Conservation (phyloP, 1,284 basidiomycete species). For the Trametes hirsuta region DNA sequence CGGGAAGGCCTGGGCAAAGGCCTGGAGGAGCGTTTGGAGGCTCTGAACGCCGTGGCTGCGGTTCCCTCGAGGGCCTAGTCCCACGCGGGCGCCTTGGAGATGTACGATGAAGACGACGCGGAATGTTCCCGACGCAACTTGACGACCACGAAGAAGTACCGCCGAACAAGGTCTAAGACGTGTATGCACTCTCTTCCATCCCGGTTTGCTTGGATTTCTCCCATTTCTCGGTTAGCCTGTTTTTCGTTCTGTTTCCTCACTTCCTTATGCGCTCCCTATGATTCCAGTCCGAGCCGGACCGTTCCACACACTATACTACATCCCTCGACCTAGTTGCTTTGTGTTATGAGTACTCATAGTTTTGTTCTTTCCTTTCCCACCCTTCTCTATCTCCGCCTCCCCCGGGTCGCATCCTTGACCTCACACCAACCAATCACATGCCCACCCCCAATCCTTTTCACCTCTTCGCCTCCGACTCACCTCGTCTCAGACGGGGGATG, state of each 20-base stretch:
- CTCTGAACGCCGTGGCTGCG: constrained; percentile 43
- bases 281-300: constrained; percentile 13
- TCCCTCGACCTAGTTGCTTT: constrained; percentile 12
- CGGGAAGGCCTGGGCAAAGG: constrained; percentile 80
- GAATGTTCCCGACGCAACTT: neutral
- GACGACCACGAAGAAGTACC: constrained; percentile 9
- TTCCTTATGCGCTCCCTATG: neutral
- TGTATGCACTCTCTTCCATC: constrained; percentile 4
- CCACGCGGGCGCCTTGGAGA: neutral
- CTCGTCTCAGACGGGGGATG: neutral
- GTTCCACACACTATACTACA: constrained; percentile 15
- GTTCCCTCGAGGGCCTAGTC: constrained; percentile 30
- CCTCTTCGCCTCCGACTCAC: neutral
- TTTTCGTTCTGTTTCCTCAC: neutral
- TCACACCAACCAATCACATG: neutral
- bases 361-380: constrained; percentile 9
- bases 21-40: constrained; percentile 78
- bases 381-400: neutral
- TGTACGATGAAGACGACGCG: constrained; percentile 6
- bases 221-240: neutral
- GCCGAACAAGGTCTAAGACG: constrained; percentile 8
- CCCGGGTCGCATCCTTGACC: neutral
- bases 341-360: constrained; percentile 14
- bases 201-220: neutral
- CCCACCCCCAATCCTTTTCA: neutral